Percentiles rank a stretch among this genome's conserved stretches.
phyloP scores from a whole-genome alignment of 2,329 filamentous ascomycete species.

The Purpureocillium takamizusanense region DNA sequence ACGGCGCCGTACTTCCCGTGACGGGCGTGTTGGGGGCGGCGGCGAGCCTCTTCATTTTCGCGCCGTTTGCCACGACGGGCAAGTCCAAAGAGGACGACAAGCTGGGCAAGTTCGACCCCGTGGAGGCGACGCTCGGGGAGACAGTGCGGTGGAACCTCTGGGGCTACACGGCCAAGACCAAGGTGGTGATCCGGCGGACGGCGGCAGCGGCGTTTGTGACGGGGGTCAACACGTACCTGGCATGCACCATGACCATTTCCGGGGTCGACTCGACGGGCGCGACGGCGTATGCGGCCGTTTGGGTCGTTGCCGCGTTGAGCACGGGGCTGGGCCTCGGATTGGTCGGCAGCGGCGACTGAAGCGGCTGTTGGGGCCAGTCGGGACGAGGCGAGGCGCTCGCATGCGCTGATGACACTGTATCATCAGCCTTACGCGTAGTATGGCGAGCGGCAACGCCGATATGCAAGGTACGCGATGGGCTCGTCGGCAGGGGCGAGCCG shows the following conservation, averaged over 20 bases:
- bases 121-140: slow-evolving; percentile 55
- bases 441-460: too few species aligned
- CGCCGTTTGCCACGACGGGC: slow-evolving; percentile 49
- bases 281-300: slow-evolving; percentile 62
- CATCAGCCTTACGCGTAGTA: too few species aligned
- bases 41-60: slow-evolving; percentile 69
- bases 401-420: too few species aligned
- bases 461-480: too few species aligned
- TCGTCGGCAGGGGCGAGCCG: too few species aligned
- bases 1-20: slow-evolving; percentile 51
- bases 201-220: slow-evolving; percentile 48
- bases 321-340: slow-evolving; percentile 47
- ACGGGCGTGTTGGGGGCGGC: slow-evolving; percentile 55
- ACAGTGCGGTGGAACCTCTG: slow-evolving; percentile 67
- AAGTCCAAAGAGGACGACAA: slow-evolving; percentile 38
- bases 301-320: slow-evolving; percentile 56
- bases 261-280: slow-evolving; percentile 66
- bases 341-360: slow-evolving; percentile 17
- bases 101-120: slow-evolving; percentile 50
- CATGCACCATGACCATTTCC: slow-evolving; percentile 56
- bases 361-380: too few species aligned
- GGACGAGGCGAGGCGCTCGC: too few species aligned
- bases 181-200: slow-evolving; percentile 57
- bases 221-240: slow-evolving; percentile 50
- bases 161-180: slow-evolving; percentile 55